These are phyloP conservation scores for Vicia sativa DNA, from an alignment of 306 rosid genomes.

Conservation along the genomic window DNA sequence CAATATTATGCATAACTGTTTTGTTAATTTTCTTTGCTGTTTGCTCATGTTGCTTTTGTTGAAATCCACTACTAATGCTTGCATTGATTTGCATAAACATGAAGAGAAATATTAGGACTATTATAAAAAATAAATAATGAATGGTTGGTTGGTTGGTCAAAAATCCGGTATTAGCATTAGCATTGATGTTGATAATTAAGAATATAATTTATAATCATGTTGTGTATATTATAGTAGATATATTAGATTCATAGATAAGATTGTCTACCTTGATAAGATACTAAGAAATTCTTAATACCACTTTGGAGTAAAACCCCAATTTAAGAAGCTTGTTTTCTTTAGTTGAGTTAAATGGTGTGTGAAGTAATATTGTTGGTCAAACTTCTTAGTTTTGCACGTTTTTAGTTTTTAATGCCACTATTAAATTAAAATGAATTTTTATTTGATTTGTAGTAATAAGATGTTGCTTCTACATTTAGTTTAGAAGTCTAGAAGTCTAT, in stretches of 20 bases:
- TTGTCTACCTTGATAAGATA: background rate
- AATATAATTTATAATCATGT: background rate
- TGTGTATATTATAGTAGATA: background rate
- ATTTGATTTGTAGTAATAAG: too few species aligned
- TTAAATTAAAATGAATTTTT: too few species aligned
- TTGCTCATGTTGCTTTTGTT: background rate
- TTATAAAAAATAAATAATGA: background rate
- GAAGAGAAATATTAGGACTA: background rate
- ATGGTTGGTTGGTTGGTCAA: slow-evolving; percentile 37
- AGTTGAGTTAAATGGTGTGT: slow-evolving; percentile 26
- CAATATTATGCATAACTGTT: background rate
- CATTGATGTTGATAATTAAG: background rate
- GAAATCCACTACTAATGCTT: slow-evolving; percentile 23
- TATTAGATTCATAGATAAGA: slow-evolving; percentile 1
- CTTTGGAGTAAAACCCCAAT: slow-evolving; percentile 2
- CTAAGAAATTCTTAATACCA: slow-evolving; percentile 12
- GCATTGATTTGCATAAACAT: slow-evolving; percentile 28
- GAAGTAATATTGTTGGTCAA: too few species aligned
- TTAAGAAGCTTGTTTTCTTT: slow-evolving; percentile 27
- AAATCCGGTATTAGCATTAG: background rate
- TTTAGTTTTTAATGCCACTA: background rate
- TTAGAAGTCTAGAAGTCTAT: too few species aligned
- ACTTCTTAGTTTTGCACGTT: slow-evolving; percentile 7
- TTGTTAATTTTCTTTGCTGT: background rate
- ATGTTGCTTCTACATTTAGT: too few species aligned